Conservation (phyloP, 140 eudicot genomes). For the Flaveria floridana region DNA sequence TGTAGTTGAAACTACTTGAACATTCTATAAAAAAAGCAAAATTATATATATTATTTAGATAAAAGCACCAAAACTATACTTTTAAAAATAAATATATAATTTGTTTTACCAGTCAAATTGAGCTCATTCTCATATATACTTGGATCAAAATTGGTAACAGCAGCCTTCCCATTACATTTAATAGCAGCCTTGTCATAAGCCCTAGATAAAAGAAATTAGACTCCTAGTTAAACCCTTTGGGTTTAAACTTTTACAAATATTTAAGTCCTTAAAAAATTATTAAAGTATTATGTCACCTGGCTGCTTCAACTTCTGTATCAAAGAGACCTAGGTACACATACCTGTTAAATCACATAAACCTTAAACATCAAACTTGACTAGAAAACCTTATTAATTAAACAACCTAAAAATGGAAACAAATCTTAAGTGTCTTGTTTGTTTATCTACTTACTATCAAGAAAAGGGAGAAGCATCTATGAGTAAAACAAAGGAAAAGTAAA, state of each 20-base stretch:
- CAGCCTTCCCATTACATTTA: slow-evolving; percentile 47
- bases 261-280: slow-evolving; percentile 20
- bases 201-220: slow-evolving; percentile 24
- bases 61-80: neutral
- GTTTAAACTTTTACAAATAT: neutral
- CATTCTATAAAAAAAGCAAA: slow-evolving; percentile 42
- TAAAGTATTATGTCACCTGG: slow-evolving; percentile 37
- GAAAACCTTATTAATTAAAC: slow-evolving; percentile 19
- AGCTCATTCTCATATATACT: slow-evolving; percentile 44
- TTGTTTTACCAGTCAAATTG: slow-evolving; percentile 34
- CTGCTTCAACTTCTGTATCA: slow-evolving; percentile 49
- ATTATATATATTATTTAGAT: neutral
- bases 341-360: slow-evolving; percentile 34
- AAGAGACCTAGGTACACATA: slow-evolving; percentile 46
- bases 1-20: slow-evolving; percentile 31
- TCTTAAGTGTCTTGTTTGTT: slow-evolving; percentile 38
- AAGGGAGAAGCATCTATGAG: slow-evolving; percentile 33
- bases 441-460: slow-evolving; percentile 30
- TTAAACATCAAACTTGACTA: slow-evolving; percentile 38
- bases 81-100: neutral
- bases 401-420: slow-evolving; percentile 36
- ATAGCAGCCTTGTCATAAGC: slow-evolving; percentile 50
- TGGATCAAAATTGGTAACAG: slow-evolving; percentile 44
- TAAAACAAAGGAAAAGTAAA: slow-evolving; percentile 35
- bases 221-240: slow-evolving; percentile 16